Base-by-base conservation (phyloP, 2,329 filamentous ascomycete genomes). In the Beauveria medogensis region DNA sequence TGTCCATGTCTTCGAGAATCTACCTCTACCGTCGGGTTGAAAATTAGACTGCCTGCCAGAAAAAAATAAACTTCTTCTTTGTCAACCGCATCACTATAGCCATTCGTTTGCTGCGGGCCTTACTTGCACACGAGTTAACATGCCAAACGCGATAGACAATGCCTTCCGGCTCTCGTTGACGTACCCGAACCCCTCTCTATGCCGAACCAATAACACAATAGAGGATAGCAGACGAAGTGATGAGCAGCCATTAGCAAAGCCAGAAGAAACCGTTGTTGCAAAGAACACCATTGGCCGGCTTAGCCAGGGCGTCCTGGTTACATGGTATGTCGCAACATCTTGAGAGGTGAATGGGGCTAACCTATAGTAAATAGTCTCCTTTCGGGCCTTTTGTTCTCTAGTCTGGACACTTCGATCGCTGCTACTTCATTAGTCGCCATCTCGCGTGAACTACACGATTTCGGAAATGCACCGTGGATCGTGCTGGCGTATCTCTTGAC, bases 341-440 rank as follows among this genome's bases (percentile, higher is more conserved):
- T 22, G 46, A 20, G 8, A n/a, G 8, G 16, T 20, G 30, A 14
- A 54, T n/a, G 30, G 52, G 55, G 8, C 65, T 72, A 55, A 72
- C 40, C 20, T n/a, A 26, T 14, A 14, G 12, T 10, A 10, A 40
- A 12, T 47, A 82, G 80, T 48, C 73, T 82, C 55, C 75, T 83
- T 10, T 64, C 78, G 3, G 81, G 82, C 3, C 74, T 85, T 2
- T 74, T 85, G 18, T 82, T 85, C 65, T 82, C 82, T 4, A 82
- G 78, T 28, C 73, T 84, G 44, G 82, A 85, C 63, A 81, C 80
- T 1, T 83, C 81, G 0, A 84, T 85, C 59, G 79, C 84, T 18
- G 82, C 81, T 16, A 84, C 82, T 0, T 82, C 82, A 2, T 73
- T 85, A 1, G 75, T 83, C n/a, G 79, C 79, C 22, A 82, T 85